phyloP scores from a whole-genome alignment of 306 rosid genomes.

The Dalbergia cochinchinensis region DNA sequence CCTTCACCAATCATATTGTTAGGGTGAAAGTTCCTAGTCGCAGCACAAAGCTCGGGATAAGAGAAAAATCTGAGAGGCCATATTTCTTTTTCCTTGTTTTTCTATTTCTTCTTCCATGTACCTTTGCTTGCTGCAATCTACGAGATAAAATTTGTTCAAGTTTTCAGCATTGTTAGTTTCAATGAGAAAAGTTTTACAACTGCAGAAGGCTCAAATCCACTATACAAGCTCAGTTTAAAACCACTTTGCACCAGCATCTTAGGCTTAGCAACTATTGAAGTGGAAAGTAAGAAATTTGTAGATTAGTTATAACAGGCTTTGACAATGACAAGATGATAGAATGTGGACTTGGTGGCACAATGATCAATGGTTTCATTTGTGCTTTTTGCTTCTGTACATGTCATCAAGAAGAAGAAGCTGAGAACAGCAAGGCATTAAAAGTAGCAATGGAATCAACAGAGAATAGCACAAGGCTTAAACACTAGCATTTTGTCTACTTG shows the following conservation, averaged over 20 bases:
- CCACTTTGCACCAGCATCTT: no score
- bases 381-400: neutral
- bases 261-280: no score
- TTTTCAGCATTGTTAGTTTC: slow-evolving; percentile 1
- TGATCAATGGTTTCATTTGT: no score
- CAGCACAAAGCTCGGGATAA: slow-evolving; percentile 71
- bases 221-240: no score
- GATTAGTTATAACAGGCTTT: no score
- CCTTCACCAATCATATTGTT: slow-evolving; percentile 83
- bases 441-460: slow-evolving; percentile 5
- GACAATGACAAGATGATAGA: no score
- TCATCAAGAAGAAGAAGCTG: slow-evolving; percentile 17
- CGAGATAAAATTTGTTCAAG: neutral
- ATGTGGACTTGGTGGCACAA: no score
- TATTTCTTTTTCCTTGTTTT: slow-evolving; percentile 77
- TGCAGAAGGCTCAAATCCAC: no score
- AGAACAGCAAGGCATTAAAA: neutral
- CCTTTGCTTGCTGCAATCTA: slow-evolving; percentile 43
- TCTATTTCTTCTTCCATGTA: slow-evolving; percentile 58
- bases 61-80: slow-evolving; percentile 65
- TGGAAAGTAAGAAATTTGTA: no score
- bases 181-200: neutral
- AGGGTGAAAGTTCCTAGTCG: slow-evolving; percentile 68
- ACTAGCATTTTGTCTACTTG: neutral
- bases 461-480: neutral